Conservation (phyloP, 495 filamentous ascomycete species). For the Thermothielavioides terrestris region DNA sequence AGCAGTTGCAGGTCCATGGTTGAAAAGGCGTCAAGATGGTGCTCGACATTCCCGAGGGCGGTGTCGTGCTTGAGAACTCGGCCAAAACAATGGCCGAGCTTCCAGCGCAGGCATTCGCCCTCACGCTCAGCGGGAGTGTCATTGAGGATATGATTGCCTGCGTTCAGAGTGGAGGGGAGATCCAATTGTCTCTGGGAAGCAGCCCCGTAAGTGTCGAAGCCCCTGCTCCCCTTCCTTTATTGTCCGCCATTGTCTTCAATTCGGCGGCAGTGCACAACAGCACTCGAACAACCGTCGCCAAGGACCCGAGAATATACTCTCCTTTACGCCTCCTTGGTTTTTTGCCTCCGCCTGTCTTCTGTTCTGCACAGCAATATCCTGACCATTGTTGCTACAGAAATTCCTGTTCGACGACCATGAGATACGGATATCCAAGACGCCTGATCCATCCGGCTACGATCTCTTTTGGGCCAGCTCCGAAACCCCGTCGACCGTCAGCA, state of each 20-base stretch:
- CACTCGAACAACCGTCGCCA: conserved; percentile 6
- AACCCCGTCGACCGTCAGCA: conserved; percentile 22
- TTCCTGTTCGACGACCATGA: conserved; percentile 33
- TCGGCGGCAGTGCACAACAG: conserved; percentile 10
- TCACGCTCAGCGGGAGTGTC: conserved; percentile 55
- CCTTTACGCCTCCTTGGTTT: no score
- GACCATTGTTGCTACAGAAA: conserved; percentile 22
- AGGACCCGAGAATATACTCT: neutral
- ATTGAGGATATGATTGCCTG: conserved; percentile 64
- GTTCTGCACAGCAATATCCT: neutral
- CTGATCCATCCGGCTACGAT: conserved; percentile 35
- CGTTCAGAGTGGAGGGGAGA: conserved; percentile 52
- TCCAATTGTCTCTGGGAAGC: conserved; percentile 50
- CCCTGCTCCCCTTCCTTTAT: conserved; percentile 10
- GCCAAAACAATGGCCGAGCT: conserved; percentile 26
- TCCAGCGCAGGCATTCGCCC: conserved; percentile 48
- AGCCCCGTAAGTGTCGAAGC: conserved; percentile 43
- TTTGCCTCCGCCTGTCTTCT: neutral
- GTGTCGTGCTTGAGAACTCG: conserved; percentile 39
- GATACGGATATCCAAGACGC: conserved; percentile 26
- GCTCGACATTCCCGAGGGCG: conserved; percentile 35
- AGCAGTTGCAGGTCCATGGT: neutral
- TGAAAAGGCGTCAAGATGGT: conserved; percentile 23
- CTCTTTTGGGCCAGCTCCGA: conserved; percentile 32
- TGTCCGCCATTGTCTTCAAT: conserved; percentile 17